Base-by-base conservation (phyloP, 1,139 yeast species). In the Wickerhamomyces sp. region DNA sequence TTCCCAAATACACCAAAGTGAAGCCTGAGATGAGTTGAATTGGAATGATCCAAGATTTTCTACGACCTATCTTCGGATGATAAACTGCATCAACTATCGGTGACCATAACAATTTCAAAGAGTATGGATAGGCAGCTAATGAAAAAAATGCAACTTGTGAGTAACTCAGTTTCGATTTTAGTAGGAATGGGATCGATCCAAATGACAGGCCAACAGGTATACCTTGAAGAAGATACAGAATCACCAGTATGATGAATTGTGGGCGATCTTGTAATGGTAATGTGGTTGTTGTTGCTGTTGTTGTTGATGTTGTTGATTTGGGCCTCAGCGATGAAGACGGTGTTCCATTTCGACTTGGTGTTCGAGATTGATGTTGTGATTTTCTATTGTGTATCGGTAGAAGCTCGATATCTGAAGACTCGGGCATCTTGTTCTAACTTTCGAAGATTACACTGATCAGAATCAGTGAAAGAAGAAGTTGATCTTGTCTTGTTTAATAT, bases 41-140 rank as follows among this genome's bases (percentile, higher is more conserved):
- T 0, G 98, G 99, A 14, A 93, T 75, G 47, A 91, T 88, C 99
- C 99, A 91, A 12, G 93, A 78, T 54, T 89, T 73, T 48, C 98
- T 67, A 33, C 96, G 71, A 4, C 98, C 99, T 31, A 85, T 51
- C 32, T 62, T 66, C 16, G 68, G 68, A 41, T 68, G 70, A 54
- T 82, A 93, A 17, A 87, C 59, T 1, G 96, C 89, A 57, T 91
- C 98, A 6, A 91, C 97, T 17, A 91, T 73, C 0, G 98, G 99
- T 16, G 95, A 85, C 98, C 98, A 91, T 31, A 91, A 61, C 39
- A 91, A 70, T 59, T 91, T 91, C 47, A 91, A 65, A 9, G 96
- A 85, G 60, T 91, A 91, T 2, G 99, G 98, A 54, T 91, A 93
- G 5, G 96, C 79, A 0, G 97, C 96, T 45, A 91, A 65, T 3